These are phyloP conservation scores for Xylaria longipes DNA, from an alignment of 495 filamentous ascomycete genomes.

Conservation along the genomic window DNA sequence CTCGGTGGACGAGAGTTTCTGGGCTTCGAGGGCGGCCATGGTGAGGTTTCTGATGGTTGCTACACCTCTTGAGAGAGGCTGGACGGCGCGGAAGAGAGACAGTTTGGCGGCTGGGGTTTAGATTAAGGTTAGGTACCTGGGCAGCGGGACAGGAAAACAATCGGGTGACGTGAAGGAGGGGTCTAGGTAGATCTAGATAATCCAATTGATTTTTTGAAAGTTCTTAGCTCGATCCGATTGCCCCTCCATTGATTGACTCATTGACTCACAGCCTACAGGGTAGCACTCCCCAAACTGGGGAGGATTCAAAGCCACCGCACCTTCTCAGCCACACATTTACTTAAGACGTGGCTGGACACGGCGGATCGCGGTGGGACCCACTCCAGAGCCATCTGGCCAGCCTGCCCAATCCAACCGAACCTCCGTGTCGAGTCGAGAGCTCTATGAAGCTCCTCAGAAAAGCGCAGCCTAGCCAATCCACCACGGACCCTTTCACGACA, in stretches of 20 bases:
- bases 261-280: conserved; percentile 10
- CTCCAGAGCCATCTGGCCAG: neutral
- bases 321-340: neutral
- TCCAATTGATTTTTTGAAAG: conserved; percentile 16
- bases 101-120: conserved; percentile 50
- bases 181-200: neutral
- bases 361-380: neutral
- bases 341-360: neutral
- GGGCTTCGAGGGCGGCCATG: conserved; percentile 70
- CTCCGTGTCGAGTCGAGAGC: conserved; percentile 12
- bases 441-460: conserved; percentile 32
- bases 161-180: conserved; percentile 13
- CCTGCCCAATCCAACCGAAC: neutral
- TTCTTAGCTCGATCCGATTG: too few species aligned
- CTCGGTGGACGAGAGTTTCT: conserved; percentile 76
- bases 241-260: conserved; percentile 26
- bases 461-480: conserved; percentile 33
- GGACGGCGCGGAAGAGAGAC: conserved; percentile 52
- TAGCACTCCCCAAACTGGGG: neutral
- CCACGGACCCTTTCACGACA: conserved; percentile 7
- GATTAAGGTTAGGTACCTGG: conserved; percentile 19
- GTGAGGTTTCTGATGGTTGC: conserved; percentile 38
- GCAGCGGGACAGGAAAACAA: neutral
- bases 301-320: too few species aligned
- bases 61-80: conserved; percentile 54